phyloP scores from a whole-genome alignment of 2,329 filamentous ascomycete species.

The Ascochyta pisi region DNA sequence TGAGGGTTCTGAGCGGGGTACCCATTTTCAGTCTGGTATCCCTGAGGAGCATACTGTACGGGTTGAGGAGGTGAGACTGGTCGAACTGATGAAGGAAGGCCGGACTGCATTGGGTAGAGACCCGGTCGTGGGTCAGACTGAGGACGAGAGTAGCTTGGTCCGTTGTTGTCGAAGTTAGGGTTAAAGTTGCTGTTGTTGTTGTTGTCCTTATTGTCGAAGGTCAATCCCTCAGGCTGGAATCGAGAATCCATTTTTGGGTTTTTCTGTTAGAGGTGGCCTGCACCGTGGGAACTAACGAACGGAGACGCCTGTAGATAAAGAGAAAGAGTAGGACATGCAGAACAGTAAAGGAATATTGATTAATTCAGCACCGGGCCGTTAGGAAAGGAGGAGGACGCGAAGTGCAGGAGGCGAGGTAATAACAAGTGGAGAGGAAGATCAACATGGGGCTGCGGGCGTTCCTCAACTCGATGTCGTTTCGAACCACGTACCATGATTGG shows the following conservation, averaged over 20 bases:
- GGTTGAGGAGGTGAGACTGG: slow-evolving; percentile 23
- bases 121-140: slow-evolving; percentile 22
- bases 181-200: slow-evolving; percentile 29
- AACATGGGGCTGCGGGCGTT: slow-evolving; percentile 22
- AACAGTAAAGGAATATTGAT: slow-evolving; percentile 21
- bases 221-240: slow-evolving; percentile 36
- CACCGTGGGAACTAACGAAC: slow-evolving; percentile 34
- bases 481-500: slow-evolving; percentile 32
- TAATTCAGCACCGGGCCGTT: slow-evolving; percentile 36
- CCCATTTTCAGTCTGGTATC: slow-evolving; percentile 7
- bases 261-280: slow-evolving; percentile 38
- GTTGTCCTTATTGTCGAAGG: slow-evolving; percentile 33
- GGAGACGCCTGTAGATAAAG: slow-evolving; percentile 26
- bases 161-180: slow-evolving; percentile 27
- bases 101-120: slow-evolving; percentile 20
- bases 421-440: slow-evolving; percentile 30
- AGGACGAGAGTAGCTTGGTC: slow-evolving; percentile 18
- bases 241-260: slow-evolving; percentile 38
- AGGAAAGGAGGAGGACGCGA: slow-evolving; percentile 23
- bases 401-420: slow-evolving; percentile 32
- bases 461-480: slow-evolving; percentile 36
- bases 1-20: slow-evolving; percentile 16
- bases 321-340: slow-evolving; percentile 21
- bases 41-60: slow-evolving; percentile 23
- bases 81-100: slow-evolving; percentile 23